Evolutionary conservation across 169 alveolate species (phyloP).

Genomic region (Cryptosporidium ubiquitum): DNA sequence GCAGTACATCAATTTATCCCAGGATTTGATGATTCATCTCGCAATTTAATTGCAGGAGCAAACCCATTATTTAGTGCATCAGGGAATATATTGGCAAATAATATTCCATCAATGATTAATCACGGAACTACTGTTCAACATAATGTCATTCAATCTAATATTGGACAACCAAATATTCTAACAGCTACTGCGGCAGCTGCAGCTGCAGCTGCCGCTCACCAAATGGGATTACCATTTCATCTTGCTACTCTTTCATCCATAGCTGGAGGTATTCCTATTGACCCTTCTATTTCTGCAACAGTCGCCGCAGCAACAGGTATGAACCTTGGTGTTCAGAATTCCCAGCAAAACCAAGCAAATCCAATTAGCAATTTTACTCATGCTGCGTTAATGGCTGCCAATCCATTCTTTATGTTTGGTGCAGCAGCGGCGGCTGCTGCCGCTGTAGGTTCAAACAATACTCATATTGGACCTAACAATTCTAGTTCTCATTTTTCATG

Average conservation of each 20-base stretch:
- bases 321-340: conserved; percentile 35
- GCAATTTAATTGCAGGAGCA: conserved; percentile 37
- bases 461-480: conserved; percentile 1
- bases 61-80: conserved; percentile 33
- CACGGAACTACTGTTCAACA: conserved; percentile 14
- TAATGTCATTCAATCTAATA: conserved; percentile 25
- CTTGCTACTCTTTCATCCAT: conserved; percentile 68
- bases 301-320: conserved; percentile 64
- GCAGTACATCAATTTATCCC: conserved; percentile 31
- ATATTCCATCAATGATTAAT: conserved; percentile 20
- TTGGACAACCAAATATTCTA: not conserved
- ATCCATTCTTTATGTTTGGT: conserved; percentile 72
- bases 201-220: conserved; percentile 67
- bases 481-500: conserved; percentile 26
- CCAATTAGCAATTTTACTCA: conserved; percentile 33
- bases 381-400: conserved; percentile 59
- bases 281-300: conserved; percentile 59
- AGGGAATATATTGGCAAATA: conserved; percentile 35
- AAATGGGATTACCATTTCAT: conserved; percentile 69
- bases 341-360: conserved; percentile 28
- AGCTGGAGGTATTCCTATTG: conserved; percentile 51
- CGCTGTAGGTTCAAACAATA: conserved; percentile 30
- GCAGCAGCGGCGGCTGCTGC: conserved; percentile 71
- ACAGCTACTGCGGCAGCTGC: conserved; percentile 68
- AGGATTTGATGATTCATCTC: conserved; percentile 45